Evolutionary conservation across 345 rosid genomes (phyloP).

Genomic region (Citrus australasica): DNA sequence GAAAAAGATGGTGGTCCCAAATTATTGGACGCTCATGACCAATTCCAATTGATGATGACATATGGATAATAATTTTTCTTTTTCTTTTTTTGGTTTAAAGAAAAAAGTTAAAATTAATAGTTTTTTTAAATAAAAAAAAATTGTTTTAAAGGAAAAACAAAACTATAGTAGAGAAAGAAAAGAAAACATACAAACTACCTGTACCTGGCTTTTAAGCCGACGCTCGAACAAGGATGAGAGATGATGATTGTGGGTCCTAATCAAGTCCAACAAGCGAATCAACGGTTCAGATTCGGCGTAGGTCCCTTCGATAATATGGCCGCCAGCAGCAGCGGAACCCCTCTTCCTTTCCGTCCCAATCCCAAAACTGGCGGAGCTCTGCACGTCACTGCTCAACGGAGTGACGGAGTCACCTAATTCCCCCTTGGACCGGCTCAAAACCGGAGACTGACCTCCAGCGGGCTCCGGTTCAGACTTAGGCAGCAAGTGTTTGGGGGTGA

Average conservation of each 20-base stretch:
- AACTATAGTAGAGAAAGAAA: neutral
- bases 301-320: conserved; percentile 20
- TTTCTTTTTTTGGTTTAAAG: too few species aligned
- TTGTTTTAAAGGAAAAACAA: too few species aligned
- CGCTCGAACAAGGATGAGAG: conserved; percentile 47
- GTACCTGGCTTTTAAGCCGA: conserved; percentile 59
- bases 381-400: conserved; percentile 44
- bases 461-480: conserved; percentile 11
- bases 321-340: neutral
- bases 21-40: neutral
- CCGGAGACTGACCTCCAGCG: conserved; percentile 35
- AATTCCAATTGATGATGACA: too few species aligned
- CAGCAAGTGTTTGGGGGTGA: neutral
- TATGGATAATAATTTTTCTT: too few species aligned
- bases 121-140: too few species aligned
- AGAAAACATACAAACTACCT: too few species aligned
- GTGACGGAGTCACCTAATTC: conserved; percentile 44
- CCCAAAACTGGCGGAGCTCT: conserved; percentile 54
- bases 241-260: conserved; percentile 50
- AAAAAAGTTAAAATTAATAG: too few species aligned
- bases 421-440: conserved; percentile 19
- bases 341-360: conserved; percentile 29
- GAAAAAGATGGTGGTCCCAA: neutral
- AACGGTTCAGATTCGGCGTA: conserved; percentile 55
- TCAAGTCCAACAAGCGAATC: conserved; percentile 38